Base-by-base conservation (phyloP, 1,284 basidiomycete species). In the Heterobasidion occidentale region DNA sequence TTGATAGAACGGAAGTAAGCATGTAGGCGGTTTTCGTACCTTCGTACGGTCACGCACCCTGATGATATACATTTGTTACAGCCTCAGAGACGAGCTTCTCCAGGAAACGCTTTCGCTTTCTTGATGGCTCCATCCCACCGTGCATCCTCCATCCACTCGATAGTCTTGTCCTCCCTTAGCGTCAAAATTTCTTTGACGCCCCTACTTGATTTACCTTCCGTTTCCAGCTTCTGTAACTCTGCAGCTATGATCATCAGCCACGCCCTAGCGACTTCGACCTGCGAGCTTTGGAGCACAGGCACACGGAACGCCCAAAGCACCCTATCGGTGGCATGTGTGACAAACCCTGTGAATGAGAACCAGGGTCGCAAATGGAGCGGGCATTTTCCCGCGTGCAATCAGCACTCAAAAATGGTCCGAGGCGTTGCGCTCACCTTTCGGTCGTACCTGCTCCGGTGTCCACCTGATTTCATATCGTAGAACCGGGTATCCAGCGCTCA, bases 391-490 rank as follows among this genome's bases (percentile, higher is more conserved):
- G 20, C 19, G 7, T 33, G 11, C 11, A 44, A 17, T 34, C 27
- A 42, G 9, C 27, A 27, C 50, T 48, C 38, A 49, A 36, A 33
- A 11, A 17, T 50, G 20, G n/a, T 7, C 9, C 9, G 42, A 34
- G 8, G 52, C 9, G 19, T n/a, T 15, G 14, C 11, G 63, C 74
- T 61, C 62, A 83, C 86, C 87, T 60, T 76, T 67, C 2, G 75
- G 70, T 14, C 81, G 74, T 56, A 70, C 59, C 57, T 83, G 76
- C 65, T 85, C 81, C 0, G 86, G 85, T 0, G 79, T 78, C 86
- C 86, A 87, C 46, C 78, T 72, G 54, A 92, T 83, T 59, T 78
- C 73, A 63, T 91, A 91, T 56, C 88, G 73, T 57, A 87, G 67
- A 1, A 86, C 75, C 0, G 87, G 86, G 65, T 84, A 86, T 0